Evolutionary conservation across 1,284 basidiomycete species (phyloP).

Genomic region (Xerocomus cyaneibrunnescens): DNA sequence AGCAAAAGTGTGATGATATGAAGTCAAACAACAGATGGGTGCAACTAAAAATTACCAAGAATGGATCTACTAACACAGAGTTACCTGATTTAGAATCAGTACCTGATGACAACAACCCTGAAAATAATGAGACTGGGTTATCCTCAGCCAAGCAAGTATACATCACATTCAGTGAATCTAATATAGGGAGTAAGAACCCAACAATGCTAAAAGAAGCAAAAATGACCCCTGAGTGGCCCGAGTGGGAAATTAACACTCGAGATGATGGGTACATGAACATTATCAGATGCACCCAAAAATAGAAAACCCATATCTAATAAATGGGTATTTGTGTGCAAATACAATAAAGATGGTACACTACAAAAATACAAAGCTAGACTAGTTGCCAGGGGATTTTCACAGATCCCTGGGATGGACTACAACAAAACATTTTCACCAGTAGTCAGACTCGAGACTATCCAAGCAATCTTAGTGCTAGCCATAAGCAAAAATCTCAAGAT

Average conservation of each 20-base stretch:
- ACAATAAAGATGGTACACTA: constrained; percentile 5
- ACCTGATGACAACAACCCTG: too few species aligned
- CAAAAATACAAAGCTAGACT: constrained; percentile 8
- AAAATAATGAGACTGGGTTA: not conserved
- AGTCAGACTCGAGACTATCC: not conserved
- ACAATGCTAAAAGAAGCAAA: not conserved
- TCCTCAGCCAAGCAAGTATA: not conserved
- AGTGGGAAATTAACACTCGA: not conserved
- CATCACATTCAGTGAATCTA: not conserved
- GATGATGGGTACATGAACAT: constrained; percentile 2
- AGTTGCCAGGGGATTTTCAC: constrained; percentile 1
- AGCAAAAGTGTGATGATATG: too few species aligned
- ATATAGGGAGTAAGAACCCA: not conserved
- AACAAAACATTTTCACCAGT: constrained; percentile 10
- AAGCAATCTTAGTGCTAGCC: not conserved
- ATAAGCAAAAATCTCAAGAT: not conserved
- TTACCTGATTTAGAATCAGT: too few species aligned
- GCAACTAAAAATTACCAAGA: too few species aligned
- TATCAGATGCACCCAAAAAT: not conserved
- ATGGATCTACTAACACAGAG: too few species aligned
- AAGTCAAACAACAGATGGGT: too few species aligned
- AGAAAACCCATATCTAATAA: not conserved
- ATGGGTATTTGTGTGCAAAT: constrained; percentile 9
- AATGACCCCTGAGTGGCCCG: not conserved
- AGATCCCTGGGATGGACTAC: not conserved